A percentile compares a stretch with the other conserved stretches of the same genome.
phyloP scores from a whole-genome alignment of 2,329 filamentous ascomycete species.

The Fusarium goolgardi region DNA sequence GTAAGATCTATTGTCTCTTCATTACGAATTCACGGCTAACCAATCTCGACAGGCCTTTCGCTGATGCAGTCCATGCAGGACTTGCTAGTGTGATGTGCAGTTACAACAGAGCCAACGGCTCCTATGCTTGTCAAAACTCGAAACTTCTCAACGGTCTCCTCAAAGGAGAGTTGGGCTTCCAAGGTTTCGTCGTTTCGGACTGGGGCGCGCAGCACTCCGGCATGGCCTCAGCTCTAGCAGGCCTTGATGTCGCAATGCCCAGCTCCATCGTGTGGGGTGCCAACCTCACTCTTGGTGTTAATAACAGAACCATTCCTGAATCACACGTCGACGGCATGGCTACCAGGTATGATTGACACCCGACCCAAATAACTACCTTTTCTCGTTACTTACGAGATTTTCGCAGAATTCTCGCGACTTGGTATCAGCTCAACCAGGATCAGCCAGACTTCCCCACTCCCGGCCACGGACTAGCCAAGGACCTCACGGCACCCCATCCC shows the following conservation, averaged over 20 bases:
- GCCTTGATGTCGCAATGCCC: slow-evolving; percentile 49
- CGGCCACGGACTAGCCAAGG: background rate
- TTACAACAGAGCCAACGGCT: slow-evolving; percentile 77
- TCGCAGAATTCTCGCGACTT: slow-evolving; percentile 6
- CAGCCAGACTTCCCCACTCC: background rate
- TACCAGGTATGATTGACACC: background rate
- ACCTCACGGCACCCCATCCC: slow-evolving; percentile 1
- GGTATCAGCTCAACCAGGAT: slow-evolving; percentile 21
- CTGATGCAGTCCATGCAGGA: slow-evolving; percentile 78
- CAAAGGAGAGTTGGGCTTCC: slow-evolving; percentile 78
- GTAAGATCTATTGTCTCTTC: slow-evolving; percentile 45
- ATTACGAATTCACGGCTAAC: background rate
- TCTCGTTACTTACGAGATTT: background rate
- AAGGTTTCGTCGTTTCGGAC: slow-evolving; percentile 73
- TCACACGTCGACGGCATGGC: slow-evolving; percentile 26
- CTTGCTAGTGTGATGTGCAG: slow-evolving; percentile 84
- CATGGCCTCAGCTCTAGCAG: slow-evolving; percentile 18
- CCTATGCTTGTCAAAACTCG: slow-evolving; percentile 45
- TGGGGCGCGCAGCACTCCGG: slow-evolving; percentile 19
- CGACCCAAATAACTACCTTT: rapidly evolving
- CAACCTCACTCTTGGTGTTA: slow-evolving; percentile 21
- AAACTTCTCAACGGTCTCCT: slow-evolving; percentile 56
- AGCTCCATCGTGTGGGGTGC: slow-evolving; percentile 5
- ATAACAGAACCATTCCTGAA: slow-evolving; percentile 20
- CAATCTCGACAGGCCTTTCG: slow-evolving; percentile 64